Evolutionary conservation across 2,329 filamentous ascomycete genomes (phyloP).

Genomic region (Hypoxylon sp.): DNA sequence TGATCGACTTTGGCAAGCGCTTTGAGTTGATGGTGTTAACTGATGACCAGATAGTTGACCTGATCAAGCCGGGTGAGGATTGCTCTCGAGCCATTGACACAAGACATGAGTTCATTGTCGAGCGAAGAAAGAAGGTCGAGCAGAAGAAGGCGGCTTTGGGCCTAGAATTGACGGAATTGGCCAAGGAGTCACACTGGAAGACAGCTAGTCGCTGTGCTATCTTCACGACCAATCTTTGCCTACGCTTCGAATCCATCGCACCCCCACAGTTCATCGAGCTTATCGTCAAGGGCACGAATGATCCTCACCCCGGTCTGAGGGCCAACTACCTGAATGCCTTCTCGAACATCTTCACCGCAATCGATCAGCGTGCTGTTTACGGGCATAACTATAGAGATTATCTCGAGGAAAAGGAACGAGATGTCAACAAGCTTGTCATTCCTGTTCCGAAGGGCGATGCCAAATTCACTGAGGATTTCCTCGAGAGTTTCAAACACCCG

Average conservation of each 20-base stretch:
- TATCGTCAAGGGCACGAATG: slow-evolving; percentile 85
- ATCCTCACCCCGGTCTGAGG: slow-evolving; percentile 89
- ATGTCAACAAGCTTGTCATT: slow-evolving; percentile 82
- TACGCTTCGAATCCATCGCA: slow-evolving; percentile 91
- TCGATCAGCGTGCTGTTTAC: slow-evolving; percentile 89
- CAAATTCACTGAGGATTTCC: slow-evolving; percentile 82
- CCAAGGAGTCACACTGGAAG: slow-evolving; percentile 93
- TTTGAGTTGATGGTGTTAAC: slow-evolving; percentile 89
- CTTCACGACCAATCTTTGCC: slow-evolving; percentile 89
- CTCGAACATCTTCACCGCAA: slow-evolving; percentile 81
- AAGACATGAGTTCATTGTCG: slow-evolving; percentile 80
- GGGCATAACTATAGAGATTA: slow-evolving; percentile 90
- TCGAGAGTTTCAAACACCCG: slow-evolving; percentile 82
- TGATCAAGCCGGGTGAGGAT: slow-evolving; percentile 78
- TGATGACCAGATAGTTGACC: slow-evolving; percentile 77
- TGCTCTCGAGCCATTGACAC: slow-evolving; percentile 73
- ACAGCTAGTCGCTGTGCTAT: slow-evolving; percentile 91
- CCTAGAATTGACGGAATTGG: slow-evolving; percentile 82
- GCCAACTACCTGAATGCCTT: slow-evolving; percentile 86
- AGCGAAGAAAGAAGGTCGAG: slow-evolving; percentile 84
- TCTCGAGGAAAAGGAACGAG: slow-evolving; percentile 82
- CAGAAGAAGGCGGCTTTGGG: slow-evolving; percentile 85
- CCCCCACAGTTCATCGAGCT: slow-evolving; percentile 87
- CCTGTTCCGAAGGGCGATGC: slow-evolving; percentile 81
- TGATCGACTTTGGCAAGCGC: slow-evolving; percentile 92